A percentile compares a stretch with the other conserved stretches of the same genome.
phyloP scores from a whole-genome alignment of 495 filamentous ascomycete species.

The Xylaria venustula region DNA sequence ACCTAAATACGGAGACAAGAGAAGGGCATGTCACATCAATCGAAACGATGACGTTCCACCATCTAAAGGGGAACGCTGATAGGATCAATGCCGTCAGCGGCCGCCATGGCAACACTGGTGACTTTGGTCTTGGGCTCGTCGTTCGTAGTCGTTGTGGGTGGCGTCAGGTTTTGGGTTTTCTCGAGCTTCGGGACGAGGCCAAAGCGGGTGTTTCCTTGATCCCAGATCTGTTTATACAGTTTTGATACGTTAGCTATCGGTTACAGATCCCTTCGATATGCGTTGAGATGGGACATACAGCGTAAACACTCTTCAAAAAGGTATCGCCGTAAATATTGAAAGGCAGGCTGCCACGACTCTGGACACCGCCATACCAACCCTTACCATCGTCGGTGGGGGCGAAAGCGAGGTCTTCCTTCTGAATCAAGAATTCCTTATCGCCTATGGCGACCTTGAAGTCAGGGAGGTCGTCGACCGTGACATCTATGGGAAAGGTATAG shows the following conservation, averaged over 20 bases:
- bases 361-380: slow-evolving; percentile 71
- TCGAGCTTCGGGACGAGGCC: slow-evolving; percentile 67
- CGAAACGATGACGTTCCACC: not conserved
- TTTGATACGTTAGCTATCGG: no score
- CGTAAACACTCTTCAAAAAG: slow-evolving; percentile 75
- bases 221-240: slow-evolving; percentile 65
- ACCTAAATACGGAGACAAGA: not conserved
- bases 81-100: not conserved
- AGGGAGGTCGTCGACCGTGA: slow-evolving; percentile 59
- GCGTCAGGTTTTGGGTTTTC: slow-evolving; percentile 49
- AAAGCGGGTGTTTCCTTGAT: slow-evolving; percentile 69
- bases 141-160: slow-evolving; percentile 20
- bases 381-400: slow-evolving; percentile 55
- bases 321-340: slow-evolving; percentile 76
- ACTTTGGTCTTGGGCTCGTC: slow-evolving; percentile 18
- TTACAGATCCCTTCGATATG: no score
- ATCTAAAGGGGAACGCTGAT: slow-evolving; percentile 4
- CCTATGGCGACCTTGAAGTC: slow-evolving; percentile 68
- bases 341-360: slow-evolving; percentile 62
- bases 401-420: slow-evolving; percentile 71
- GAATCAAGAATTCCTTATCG: slow-evolving; percentile 61
- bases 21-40: not conserved
- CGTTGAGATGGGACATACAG: slow-evolving; percentile 52
- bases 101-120: slow-evolving; percentile 15
- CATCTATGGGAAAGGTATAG: slow-evolving; percentile 61